Evolutionary conservation across 108 stramenopile species (phyloP).

Genomic region (Cyclotella atomus): DNA sequence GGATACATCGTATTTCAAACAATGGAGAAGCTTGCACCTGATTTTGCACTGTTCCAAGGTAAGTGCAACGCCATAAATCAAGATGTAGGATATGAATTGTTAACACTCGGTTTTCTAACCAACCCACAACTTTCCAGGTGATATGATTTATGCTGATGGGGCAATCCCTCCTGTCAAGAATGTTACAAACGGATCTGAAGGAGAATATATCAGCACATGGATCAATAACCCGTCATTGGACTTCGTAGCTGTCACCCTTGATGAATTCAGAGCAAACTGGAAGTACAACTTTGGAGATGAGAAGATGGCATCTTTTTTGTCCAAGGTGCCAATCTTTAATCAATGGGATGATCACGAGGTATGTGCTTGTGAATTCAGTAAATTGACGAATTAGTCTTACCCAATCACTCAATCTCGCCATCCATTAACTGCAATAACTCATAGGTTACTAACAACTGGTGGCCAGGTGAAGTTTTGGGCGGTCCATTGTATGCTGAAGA

Average conservation of each 20-base stretch:
- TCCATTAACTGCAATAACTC: too few relatives aligned
- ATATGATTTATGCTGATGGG: slow-evolving; percentile 50
- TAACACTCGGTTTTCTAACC: too few relatives aligned
- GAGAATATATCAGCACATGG: slow-evolving; percentile 29
- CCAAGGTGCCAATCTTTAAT: slow-evolving; percentile 41
- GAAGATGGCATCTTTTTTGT: slow-evolving; percentile 41
- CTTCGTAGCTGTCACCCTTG: slow-evolving; percentile 50
- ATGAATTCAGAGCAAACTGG: slow-evolving; percentile 48
- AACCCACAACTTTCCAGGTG: too few relatives aligned
- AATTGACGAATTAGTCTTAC: too few relatives aligned
- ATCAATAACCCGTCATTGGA: slow-evolving; percentile 42
- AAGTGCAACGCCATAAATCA: neutral
- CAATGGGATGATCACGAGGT: slow-evolving; percentile 61
- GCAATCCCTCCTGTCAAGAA: slow-evolving; percentile 31
- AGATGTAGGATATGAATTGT: neutral
- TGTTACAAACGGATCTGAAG: slow-evolving; percentile 23
- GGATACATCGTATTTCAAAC: slow-evolving; percentile 57
- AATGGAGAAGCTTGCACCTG: slow-evolving; percentile 45
- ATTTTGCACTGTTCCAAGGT: slow-evolving; percentile 47
- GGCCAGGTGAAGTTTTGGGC: slow-evolving; percentile 19
- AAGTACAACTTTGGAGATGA: slow-evolving; percentile 58
- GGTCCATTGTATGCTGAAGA: slow-evolving; percentile 6
- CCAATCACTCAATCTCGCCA: too few relatives aligned
- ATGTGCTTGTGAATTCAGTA: neutral
- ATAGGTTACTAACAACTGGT: slow-evolving; percentile 43